Conservation (phyloP, 2,329 filamentous ascomycete genomes). For the Trichophyton simii region DNA sequence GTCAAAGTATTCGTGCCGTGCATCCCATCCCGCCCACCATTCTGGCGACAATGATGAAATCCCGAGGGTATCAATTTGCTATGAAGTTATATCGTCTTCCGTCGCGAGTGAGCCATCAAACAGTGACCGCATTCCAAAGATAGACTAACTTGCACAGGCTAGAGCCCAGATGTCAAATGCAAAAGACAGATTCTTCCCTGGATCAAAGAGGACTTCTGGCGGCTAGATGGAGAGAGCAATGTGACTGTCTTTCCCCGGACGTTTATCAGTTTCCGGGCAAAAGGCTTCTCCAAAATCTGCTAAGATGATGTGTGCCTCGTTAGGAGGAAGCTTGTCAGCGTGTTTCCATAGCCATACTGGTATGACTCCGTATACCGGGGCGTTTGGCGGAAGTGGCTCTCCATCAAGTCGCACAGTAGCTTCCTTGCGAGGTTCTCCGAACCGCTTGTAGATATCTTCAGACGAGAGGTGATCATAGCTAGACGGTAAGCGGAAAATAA, state of each 20-base stretch:
- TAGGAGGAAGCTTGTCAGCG: conserved; percentile 14
- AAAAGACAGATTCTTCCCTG: conserved; percentile 14
- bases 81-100: conserved; percentile 8
- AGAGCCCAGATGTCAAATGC: conserved; percentile 18
- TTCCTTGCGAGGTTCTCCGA: too few relatives aligned
- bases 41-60: conserved; percentile 9
- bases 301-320: conserved; percentile 20
- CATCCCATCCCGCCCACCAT: conserved; percentile 16
- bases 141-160: conserved; percentile 18
- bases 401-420: too few relatives aligned
- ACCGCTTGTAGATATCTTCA: too few relatives aligned
- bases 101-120: conserved; percentile 5
- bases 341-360: too few relatives aligned
- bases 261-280: conserved; percentile 13
- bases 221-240: conserved; percentile 11
- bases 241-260: conserved; percentile 17
- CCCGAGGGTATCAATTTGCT: conserved; percentile 15
- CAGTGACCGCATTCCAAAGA: conserved; percentile 18
- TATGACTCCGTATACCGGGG: too few relatives aligned
- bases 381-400: too few relatives aligned
- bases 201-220: conserved; percentile 12
- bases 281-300: conserved; percentile 24
- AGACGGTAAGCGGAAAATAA: too few relatives aligned
- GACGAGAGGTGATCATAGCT: too few relatives aligned
- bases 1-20: conserved; percentile 14